Evolutionary conservation across 1,139 yeast genomes (phyloP).

Genomic region (Blastobotrys buckinghamii): DNA sequence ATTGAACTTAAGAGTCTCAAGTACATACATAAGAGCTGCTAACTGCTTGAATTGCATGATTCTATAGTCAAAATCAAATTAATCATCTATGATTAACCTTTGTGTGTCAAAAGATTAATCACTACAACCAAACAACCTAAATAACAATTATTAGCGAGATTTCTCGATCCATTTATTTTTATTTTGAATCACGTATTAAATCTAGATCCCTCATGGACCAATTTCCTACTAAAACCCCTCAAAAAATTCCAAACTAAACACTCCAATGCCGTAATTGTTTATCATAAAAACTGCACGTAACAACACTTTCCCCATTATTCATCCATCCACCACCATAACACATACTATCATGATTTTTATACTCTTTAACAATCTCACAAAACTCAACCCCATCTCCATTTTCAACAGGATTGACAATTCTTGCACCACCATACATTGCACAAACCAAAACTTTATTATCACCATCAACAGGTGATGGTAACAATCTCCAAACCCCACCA

Average conservation of each 20-base stretch:
- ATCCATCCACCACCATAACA: constrained; percentile 95
- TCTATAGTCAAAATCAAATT: too few relatives aligned
- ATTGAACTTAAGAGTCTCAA: too few relatives aligned
- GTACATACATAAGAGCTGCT: too few relatives aligned
- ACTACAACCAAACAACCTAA: too few relatives aligned
- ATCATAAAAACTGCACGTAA: constrained; percentile 91
- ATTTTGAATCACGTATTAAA: too few relatives aligned
- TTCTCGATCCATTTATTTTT: too few relatives aligned
- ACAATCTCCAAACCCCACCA: constrained; percentile 93
- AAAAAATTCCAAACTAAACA: neutral
- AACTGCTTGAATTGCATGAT: too few relatives aligned
- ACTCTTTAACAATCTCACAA: constrained; percentile 46
- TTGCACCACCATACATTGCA: constrained; percentile 95
- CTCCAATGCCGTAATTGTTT: constrained; percentile 76
- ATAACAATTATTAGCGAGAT: too few relatives aligned
- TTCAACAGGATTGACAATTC: constrained; percentile 39
- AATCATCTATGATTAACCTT: too few relatives aligned
- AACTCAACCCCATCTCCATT: constrained; percentile 25
- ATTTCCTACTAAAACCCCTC: too few relatives aligned
- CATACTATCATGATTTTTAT: constrained; percentile 80
- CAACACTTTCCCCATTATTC: constrained; percentile 41
- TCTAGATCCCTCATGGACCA: too few relatives aligned
- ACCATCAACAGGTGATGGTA: constrained; percentile 48
- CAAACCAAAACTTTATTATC: constrained; percentile 54
- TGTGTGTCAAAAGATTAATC: too few relatives aligned